Percentiles rank a stretch among this genome's conserved stretches.
phyloP scores from a whole-genome alignment of 106 monocot species.

The Dendrobium chrysotoxum region DNA sequence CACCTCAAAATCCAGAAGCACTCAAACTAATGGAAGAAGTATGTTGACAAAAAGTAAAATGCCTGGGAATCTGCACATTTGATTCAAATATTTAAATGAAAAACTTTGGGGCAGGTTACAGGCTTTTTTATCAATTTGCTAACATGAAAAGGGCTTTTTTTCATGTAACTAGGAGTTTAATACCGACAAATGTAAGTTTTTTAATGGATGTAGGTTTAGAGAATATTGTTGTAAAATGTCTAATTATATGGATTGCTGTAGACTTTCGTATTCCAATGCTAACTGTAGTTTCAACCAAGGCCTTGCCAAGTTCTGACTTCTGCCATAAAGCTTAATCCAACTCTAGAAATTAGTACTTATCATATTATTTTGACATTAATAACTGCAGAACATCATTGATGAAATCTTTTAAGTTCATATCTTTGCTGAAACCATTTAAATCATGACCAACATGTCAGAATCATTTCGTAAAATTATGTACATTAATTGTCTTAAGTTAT shows the following conservation, averaged over 20 bases:
- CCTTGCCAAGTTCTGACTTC: neutral
- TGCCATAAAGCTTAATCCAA: neutral
- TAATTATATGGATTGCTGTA: too few species aligned
- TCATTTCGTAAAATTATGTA: neutral
- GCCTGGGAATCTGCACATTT: neutral
- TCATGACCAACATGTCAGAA: neutral
- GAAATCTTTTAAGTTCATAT: neutral
- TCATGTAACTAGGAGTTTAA: too few species aligned
- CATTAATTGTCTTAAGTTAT: neutral
- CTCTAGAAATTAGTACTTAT: neutral
- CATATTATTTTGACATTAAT: neutral
- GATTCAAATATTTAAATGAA: neutral
- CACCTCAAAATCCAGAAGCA: slow-evolving; percentile 55
- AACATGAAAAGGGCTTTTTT: too few species aligned
- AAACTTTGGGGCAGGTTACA: too few species aligned
- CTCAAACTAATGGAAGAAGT: slow-evolving; percentile 65
- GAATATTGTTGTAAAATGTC: too few species aligned
- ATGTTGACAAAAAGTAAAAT: slow-evolving; percentile 5
- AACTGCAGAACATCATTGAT: neutral
- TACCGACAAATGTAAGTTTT: too few species aligned
- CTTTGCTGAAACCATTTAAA: neutral
- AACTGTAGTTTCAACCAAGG: neutral
- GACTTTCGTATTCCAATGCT: too few species aligned
- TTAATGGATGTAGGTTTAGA: too few species aligned
- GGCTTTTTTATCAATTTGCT: too few species aligned